Evolutionary conservation across 1,284 basidiomycete species (phyloP).

Genomic region (Irpex lacteus): DNA sequence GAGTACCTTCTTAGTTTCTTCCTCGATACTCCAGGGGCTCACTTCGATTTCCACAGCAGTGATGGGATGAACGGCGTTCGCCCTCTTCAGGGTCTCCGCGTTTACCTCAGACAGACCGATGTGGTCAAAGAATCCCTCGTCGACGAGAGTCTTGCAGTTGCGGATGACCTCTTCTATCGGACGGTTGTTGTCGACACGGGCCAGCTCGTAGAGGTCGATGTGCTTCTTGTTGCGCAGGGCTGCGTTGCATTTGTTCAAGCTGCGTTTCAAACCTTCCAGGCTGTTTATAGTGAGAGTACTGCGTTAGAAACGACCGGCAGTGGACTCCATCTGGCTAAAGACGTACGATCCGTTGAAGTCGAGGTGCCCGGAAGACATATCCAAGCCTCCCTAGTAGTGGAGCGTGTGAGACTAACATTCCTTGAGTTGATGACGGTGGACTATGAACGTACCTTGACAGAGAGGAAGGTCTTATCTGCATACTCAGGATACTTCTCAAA

Average conservation of each 20-base stretch:
- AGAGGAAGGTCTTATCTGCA: conserved; percentile 47
- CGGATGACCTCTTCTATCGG: conserved; percentile 33
- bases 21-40: conserved; percentile 47
- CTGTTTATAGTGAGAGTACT: conserved; percentile 17
- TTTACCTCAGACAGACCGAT: conserved; percentile 48
- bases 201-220: conserved; percentile 43
- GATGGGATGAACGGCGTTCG: conserved; percentile 39
- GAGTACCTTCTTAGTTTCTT: conserved; percentile 40
- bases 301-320: neutral
- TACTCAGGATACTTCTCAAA: conserved; percentile 53
- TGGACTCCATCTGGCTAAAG: neutral
- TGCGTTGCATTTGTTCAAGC: conserved; percentile 36
- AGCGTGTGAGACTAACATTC: neutral
- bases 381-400: conserved; percentile 36
- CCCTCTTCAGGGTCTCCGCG: conserved; percentile 43
- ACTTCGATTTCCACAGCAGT: conserved; percentile 52
- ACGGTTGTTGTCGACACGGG: conserved; percentile 30
- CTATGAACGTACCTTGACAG: conserved; percentile 31
- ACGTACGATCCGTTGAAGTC: conserved; percentile 29
- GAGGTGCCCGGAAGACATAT: conserved; percentile 8
- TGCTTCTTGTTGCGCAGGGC: conserved; percentile 39
- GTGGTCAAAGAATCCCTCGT: conserved; percentile 44
- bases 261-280: conserved; percentile 38
- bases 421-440: conserved; percentile 10
- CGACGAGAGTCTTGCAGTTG: conserved; percentile 26